phyloP scores from a whole-genome alignment of 192 early-diverging fungal genomes.

The Haplosporangium gracile region DNA sequence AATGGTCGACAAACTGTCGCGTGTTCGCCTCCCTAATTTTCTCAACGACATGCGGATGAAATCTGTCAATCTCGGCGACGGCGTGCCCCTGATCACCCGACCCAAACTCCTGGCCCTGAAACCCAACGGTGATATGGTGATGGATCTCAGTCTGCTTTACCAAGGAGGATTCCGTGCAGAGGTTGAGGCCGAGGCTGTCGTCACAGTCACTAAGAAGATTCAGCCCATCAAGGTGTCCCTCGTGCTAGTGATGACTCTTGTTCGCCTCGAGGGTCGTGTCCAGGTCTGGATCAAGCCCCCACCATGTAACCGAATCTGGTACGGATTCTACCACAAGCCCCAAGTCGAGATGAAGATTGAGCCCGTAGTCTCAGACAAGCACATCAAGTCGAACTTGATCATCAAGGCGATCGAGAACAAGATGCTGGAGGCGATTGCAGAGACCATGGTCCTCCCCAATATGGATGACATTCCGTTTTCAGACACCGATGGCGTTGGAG shows the following conservation, averaged over 20 bases:
- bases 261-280: slow-evolving; percentile 79
- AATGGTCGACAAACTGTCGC: slow-evolving; percentile 72
- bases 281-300: slow-evolving; percentile 83
- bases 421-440: slow-evolving; percentile 84
- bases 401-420: slow-evolving; percentile 88
- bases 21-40: slow-evolving; percentile 74
- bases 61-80: slow-evolving; percentile 82
- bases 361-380: slow-evolving; percentile 87
- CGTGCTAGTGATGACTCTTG: slow-evolving; percentile 81
- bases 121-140: slow-evolving; percentile 78
- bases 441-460: slow-evolving; percentile 86
- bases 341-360: slow-evolving; percentile 79
- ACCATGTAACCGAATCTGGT: slow-evolving; percentile 87
- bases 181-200: slow-evolving; percentile 76
- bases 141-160: slow-evolving; percentile 85
- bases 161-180: slow-evolving; percentile 81
- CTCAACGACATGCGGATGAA: slow-evolving; percentile 85
- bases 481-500: slow-evolving; percentile 66
- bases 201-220: slow-evolving; percentile 67
- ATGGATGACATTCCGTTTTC: slow-evolving; percentile 92
- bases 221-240: slow-evolving; percentile 81
- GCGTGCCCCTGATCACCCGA: slow-evolving; percentile 82
- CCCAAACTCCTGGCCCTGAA: slow-evolving; percentile 79
- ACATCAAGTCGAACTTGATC: slow-evolving; percentile 83
- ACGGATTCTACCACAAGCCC: slow-evolving; percentile 87